A percentile compares a stretch with the other conserved stretches of the same genome.
phyloP scores from a whole-genome alignment of 768 basidiomycete genomes.

The Chalciporus pseudorubinellus region DNA sequence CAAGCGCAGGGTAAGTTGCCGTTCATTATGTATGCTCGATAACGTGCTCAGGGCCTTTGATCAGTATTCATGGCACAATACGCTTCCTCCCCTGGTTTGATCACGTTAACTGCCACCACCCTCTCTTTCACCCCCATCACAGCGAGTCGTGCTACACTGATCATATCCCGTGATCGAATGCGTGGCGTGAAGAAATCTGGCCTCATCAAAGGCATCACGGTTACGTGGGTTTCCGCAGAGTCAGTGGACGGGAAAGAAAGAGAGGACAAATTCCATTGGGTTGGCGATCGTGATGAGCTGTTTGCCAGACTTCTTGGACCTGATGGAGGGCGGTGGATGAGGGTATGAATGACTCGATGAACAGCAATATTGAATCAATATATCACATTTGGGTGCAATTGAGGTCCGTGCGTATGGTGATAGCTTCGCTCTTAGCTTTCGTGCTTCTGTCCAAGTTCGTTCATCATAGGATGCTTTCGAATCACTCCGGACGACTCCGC shows the following conservation, averaged over 20 bases:
- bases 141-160: constrained; percentile 42
- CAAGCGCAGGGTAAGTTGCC: constrained; percentile 36
- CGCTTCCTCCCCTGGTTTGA: constrained; percentile 51
- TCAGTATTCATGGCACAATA: constrained; percentile 63
- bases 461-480: neutral
- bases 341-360: constrained; percentile 30
- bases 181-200: constrained; percentile 58
- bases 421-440: constrained; percentile 24
- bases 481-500: constrained; percentile 9
- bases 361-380: constrained; percentile 4
- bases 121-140: constrained; percentile 58
- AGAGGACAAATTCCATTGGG: constrained; percentile 58
- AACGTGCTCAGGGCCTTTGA: constrained; percentile 1
- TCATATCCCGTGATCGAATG: constrained; percentile 45
- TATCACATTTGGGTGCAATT: constrained; percentile 13
- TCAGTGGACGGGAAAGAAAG: constrained; percentile 33
- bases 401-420: neutral
- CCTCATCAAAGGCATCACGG: constrained; percentile 48
- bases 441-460: constrained; percentile 7
- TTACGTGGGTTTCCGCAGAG: constrained; percentile 40
- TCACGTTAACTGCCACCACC: constrained; percentile 50
- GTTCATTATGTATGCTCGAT: neutral
- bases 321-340: constrained; percentile 50
- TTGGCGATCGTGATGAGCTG: constrained; percentile 61
- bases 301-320: constrained; percentile 61